Base-by-base conservation (phyloP, 805 yeast species). In the Zygotorulaspora sp. region DNA sequence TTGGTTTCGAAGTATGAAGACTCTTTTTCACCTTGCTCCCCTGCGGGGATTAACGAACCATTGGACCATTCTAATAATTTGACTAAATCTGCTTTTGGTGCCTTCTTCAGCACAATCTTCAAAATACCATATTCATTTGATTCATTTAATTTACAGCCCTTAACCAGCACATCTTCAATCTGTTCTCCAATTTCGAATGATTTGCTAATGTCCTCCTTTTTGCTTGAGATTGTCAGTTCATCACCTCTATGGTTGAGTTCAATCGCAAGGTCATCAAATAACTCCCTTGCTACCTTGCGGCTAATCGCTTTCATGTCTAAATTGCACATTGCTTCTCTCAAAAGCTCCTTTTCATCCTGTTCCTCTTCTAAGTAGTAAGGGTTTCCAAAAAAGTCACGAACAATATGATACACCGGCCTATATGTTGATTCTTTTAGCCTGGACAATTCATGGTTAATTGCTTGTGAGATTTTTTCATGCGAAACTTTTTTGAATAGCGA, bases 321-420 rank as follows among this genome's bases (percentile, higher is more conserved):
- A n/a, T 44, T 32, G 3, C 47, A 30, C 26, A 56, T 23, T 1
- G 50, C 52, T 19, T 47, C 45, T 16, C 45, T 40, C 28, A 46
- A 31, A 18, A 51, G 35, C 11, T 43, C 42, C 8, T 48, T 50
- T 10, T 47, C 52, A 20, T 50, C 52, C 3, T 41, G 38, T 21
- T 46, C 48, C 16, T 57, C 62, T 35, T 53, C 56, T 21, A 57
- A 55, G 18, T 55, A 60, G 33, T 49, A 60, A 17, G 55, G 57
- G 28, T 55, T 62, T 21, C 62, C 63, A 30, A 50, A 53, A 8
- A 49, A 28, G 32, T 57, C 61, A 6, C 41, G 41, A 2, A 51
- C 59, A 5, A 55, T 30, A 15, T 38, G 49, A 36, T 55, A 57
- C 9, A 27, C 38, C 14, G 61, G 60, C 23, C 47, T 41, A 26